phyloP scores from a whole-genome alignment of 352 stramenopile genomes.

The Blastocystis sp. region DNA sequence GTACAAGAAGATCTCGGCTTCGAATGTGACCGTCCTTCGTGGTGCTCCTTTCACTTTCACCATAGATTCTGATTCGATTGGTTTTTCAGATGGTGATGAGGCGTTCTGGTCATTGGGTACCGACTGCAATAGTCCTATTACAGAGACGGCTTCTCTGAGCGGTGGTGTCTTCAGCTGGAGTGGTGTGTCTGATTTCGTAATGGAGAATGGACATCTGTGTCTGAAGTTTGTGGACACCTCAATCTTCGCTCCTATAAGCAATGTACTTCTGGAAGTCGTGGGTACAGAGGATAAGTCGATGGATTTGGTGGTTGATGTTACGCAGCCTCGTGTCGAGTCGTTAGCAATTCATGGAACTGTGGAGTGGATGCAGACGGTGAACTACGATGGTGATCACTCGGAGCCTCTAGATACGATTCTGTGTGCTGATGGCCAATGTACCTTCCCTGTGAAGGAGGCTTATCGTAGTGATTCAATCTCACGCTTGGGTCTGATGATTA shows the following conservation, averaged over 20 bases:
- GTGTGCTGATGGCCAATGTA: neutral
- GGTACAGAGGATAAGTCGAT: neutral
- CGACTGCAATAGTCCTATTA: slow-evolving; percentile 9
- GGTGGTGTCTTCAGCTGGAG: slow-evolving; percentile 16
- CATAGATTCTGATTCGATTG: neutral
- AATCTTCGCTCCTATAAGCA: neutral
- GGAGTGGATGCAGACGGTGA: neutral
- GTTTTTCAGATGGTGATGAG: neutral
- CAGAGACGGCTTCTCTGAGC: neutral
- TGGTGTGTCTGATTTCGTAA: neutral
- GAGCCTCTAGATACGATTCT: neutral
- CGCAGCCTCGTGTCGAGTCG: neutral
- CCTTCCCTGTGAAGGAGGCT: neutral
- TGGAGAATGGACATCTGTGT: slow-evolving; percentile 36
- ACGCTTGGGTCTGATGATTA: slow-evolving; percentile 4
- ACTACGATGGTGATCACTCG: neutral
- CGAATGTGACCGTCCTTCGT: neutral
- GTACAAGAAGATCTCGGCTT: slow-evolving; percentile 15
- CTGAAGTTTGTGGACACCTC: neutral
- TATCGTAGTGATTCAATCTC: neutral
- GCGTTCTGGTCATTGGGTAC: slow-evolving; percentile 35
- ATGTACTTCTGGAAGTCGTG: slow-evolving; percentile 11
- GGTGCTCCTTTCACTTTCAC: neutral
- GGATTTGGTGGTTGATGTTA: slow-evolving; percentile 7
- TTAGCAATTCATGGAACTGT: neutral